Base-by-base conservation (phyloP, 768 basidiomycete species). In the Calocera viscosa region DNA sequence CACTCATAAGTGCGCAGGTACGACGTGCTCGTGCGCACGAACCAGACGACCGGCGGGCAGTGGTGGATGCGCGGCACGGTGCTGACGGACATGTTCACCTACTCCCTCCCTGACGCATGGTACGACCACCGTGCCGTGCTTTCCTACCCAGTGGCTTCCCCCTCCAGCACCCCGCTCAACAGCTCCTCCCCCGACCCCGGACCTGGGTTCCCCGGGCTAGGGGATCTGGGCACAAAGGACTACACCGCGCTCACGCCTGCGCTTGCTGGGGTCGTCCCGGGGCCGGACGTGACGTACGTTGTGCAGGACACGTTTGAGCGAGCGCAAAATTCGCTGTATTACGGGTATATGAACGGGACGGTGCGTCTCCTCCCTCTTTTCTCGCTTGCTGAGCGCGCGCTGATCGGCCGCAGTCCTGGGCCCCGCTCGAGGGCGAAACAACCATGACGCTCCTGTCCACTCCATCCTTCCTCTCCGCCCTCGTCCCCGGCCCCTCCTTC, bases 11-110 rank as follows among this genome's bases (percentile, higher is more conserved):
- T 16, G 10, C 10, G 53, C 26, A 60, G 82, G 40, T 82, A 82
- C 71, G 79, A 78, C n/a, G 82, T 80, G 34, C 74, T 83, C 40
- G 71, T 83, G 17, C 69, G 67, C 28, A 78, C 81, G 38, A 78
- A 81, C 67, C 75, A 76, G 67, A 78, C 77, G 5, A 70, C 66
- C 32, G 30, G 30, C 53, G 76, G 75, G 24, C 69, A 72, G 49
- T 78, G 73, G 70, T 79, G 76, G 77, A 75, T 82, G 70, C 78
- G 80, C 28, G 77, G 77, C 12, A 76, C 74, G 35, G 70, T 81
- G 69, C 78, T 79, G 49, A 72, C 66, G 43, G 72, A 72, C 64
- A 76, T 76, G 72, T 77, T 76, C 72, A 75, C 72, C 30, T 70
- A 70, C 41, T 69, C 33, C 32, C 2, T 40, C 17, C 16, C 11